Conservation (phyloP, 208 protist genomes). For the Leishmania braziliensis region DNA sequence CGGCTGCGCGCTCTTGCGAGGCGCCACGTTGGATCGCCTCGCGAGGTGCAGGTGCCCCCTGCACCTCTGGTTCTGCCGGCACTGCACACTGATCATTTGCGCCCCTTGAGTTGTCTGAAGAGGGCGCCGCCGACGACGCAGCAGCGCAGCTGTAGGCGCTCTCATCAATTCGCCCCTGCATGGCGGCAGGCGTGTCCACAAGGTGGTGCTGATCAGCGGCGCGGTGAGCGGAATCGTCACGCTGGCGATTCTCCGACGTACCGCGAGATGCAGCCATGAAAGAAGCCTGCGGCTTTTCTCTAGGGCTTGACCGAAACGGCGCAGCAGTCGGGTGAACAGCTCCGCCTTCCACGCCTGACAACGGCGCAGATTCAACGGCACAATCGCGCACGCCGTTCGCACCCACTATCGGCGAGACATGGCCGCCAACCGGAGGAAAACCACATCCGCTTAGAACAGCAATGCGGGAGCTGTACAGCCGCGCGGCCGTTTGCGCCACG, state of each 20-base stretch:
- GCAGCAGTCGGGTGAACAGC: background rate
- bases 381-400: background rate
- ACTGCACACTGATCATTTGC: background rate
- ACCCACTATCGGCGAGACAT: too few relatives aligned
- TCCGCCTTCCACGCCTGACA: background rate
- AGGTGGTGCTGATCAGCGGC: background rate
- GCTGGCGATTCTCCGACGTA: background rate
- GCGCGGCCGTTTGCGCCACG: conserved; percentile 55
- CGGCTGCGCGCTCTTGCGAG: conserved; percentile 21
- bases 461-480: conserved; percentile 55
- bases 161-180: background rate
- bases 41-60: background rate
- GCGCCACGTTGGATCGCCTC: conserved; percentile 19
- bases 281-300: background rate
- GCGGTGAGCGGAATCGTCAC: background rate
- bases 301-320: background rate
- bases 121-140: background rate
- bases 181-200: conserved; percentile 8
- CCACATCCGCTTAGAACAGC: conserved; percentile 21
- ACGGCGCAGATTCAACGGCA: background rate
- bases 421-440: background rate
- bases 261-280: background rate
- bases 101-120: background rate
- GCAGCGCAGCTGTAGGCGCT: background rate
- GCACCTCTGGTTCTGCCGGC: background rate